Conservation (phyloP, 1,139 yeast genomes). For the Suhomyces bolitotheri region DNA sequence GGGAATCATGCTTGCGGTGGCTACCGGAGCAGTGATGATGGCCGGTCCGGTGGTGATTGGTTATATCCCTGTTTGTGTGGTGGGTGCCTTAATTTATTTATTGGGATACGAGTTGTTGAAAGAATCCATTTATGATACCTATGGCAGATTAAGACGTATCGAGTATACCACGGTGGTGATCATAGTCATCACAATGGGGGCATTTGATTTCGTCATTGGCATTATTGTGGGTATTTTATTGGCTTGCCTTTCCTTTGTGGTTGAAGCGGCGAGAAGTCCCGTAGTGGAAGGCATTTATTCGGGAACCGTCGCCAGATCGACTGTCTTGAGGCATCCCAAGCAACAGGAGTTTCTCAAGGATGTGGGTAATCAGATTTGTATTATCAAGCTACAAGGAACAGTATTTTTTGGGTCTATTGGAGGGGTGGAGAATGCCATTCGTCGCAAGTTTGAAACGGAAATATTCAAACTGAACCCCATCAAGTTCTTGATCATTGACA, state of each 20-base stretch:
- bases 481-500: slow-evolving; percentile 78
- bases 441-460: slow-evolving; percentile 64
- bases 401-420: slow-evolving; percentile 95
- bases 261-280: slow-evolving; percentile 83
- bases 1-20: slow-evolving; percentile 80
- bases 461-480: slow-evolving; percentile 57
- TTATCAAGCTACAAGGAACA: slow-evolving; percentile 82
- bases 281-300: slow-evolving; percentile 82
- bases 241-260: slow-evolving; percentile 89
- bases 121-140: slow-evolving; percentile 84
- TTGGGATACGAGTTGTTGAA: slow-evolving; percentile 86
- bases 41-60: slow-evolving; percentile 94
- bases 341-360: slow-evolving; percentile 83
- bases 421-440: slow-evolving; percentile 76
- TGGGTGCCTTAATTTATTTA: slow-evolving; percentile 85
- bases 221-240: slow-evolving; percentile 85
- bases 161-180: slow-evolving; percentile 83
- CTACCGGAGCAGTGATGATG: slow-evolving; percentile 78
- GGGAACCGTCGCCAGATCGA: slow-evolving; percentile 87
- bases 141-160: slow-evolving; percentile 68
- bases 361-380: slow-evolving; percentile 89
- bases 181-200: slow-evolving; percentile 92
- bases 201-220: slow-evolving; percentile 91
- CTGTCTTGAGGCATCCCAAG: slow-evolving; percentile 87
- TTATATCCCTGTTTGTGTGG: slow-evolving; percentile 91